Evolutionary conservation across 805 yeast genomes (phyloP).

Genomic region (Starmerella gropengiesseri): DNA sequence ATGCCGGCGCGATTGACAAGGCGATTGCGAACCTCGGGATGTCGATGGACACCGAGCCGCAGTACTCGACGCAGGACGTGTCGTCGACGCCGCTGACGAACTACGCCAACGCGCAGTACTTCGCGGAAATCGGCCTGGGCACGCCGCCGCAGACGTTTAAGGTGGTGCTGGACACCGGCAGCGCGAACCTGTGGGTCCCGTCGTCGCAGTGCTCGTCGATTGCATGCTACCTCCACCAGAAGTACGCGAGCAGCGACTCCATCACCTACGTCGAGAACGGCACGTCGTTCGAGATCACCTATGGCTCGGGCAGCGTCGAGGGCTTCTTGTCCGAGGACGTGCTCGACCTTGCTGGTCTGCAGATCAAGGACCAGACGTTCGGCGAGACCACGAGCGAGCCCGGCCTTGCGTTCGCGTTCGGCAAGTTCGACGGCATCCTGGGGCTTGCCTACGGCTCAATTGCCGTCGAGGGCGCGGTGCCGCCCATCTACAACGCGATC

Average conservation of each 20-base stretch:
- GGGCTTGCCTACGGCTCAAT: constrained; percentile 92
- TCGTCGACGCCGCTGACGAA: constrained; percentile 66
- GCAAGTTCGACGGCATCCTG: constrained; percentile 94
- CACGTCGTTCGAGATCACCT: constrained; percentile 68
- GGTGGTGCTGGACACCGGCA: constrained; percentile 92
- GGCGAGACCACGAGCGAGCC: constrained; percentile 98
- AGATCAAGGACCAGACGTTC: constrained; percentile 79
- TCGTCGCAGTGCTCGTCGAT: constrained; percentile 77
- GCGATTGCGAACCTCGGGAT: constrained; percentile 11
- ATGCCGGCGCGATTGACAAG: constrained; percentile 18
- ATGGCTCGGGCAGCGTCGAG: constrained; percentile 87
- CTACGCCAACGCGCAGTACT: constrained; percentile 93
- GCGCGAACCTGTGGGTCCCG: constrained; percentile 96
- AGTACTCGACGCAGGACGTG: constrained; percentile 8
- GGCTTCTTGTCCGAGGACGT: constrained; percentile 87
- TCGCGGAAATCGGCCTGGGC: constrained; percentile 80
- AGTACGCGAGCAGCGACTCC: constrained; percentile 78
- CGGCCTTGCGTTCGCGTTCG: constrained; percentile 95
- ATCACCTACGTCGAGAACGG: constrained; percentile 81
- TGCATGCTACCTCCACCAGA: constrained; percentile 89
- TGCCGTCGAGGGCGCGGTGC: constrained; percentile 78
- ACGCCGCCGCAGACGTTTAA: constrained; percentile 90
- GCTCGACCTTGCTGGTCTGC: constrained; percentile 69
- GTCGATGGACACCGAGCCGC: constrained; percentile 13
- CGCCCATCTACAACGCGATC: constrained; percentile 88